These are phyloP conservation scores for Cercospora beticola DNA, from an alignment of 2,329 filamentous ascomycete genomes.

Conservation along the genomic window DNA sequence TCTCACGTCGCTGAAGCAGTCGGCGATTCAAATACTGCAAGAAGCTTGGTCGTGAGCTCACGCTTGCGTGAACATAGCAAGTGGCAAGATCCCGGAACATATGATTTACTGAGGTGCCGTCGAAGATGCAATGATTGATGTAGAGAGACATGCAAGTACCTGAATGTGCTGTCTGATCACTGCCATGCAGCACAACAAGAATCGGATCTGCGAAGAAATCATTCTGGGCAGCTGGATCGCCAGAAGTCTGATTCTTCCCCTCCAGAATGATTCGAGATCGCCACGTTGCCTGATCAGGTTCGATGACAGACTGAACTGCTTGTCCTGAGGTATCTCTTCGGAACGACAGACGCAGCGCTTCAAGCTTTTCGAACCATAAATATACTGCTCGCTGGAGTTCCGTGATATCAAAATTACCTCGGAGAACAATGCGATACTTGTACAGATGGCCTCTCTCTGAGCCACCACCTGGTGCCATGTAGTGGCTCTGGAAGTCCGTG, in stretches of 20 bases:
- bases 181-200: background rate
- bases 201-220: background rate
- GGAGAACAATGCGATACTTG: background rate
- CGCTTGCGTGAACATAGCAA: background rate
- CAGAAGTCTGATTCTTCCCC: background rate
- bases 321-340: background rate
- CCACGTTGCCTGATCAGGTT: background rate
- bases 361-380: background rate
- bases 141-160: background rate
- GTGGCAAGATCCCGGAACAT: background rate
- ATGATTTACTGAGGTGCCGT: background rate
- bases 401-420: background rate
- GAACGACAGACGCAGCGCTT: background rate
- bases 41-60: background rate
- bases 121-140: background rate
- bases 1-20: background rate
- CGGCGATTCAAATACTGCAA: background rate
- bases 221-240: background rate
- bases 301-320: background rate
- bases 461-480: background rate
- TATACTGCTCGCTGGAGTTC: background rate
- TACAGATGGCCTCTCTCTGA: background rate
- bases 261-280: background rate
- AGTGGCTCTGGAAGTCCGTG: background rate
- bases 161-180: background rate